Evolutionary conservation across 2,329 filamentous ascomycete genomes (phyloP).

Genomic region (Colletotrichum lentis): DNA sequence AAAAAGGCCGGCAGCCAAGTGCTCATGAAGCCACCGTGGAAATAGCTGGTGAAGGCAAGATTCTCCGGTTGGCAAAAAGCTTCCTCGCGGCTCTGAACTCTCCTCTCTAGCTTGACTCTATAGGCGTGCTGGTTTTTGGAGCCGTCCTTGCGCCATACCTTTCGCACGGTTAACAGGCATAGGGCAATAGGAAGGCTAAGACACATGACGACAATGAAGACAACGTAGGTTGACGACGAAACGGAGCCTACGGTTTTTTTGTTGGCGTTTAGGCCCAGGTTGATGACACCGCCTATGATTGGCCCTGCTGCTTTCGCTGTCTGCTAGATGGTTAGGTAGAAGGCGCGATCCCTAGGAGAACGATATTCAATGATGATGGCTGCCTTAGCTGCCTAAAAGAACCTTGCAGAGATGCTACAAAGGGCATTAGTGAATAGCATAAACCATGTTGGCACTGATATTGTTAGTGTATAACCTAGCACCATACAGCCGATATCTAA

Average conservation of each 20-base stretch:
- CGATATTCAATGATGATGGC: slow-evolving; percentile 66
- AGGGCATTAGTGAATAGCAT: slow-evolving; percentile 67
- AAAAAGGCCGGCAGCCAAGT: slow-evolving; percentile 26
- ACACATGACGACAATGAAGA: slow-evolving; percentile 73
- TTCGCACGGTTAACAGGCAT: slow-evolving; percentile 63
- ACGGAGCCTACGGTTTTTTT: slow-evolving; percentile 65
- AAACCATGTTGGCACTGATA: slow-evolving; percentile 60
- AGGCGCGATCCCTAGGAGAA: background rate
- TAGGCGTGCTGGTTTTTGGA: slow-evolving; percentile 56
- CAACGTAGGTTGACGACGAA: slow-evolving; percentile 69
- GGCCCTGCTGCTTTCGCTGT: slow-evolving; percentile 25
- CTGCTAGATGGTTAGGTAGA: slow-evolving; percentile 24
- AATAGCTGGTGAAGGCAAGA: slow-evolving; percentile 27
- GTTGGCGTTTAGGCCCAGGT: slow-evolving; percentile 68
- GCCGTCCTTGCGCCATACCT: slow-evolving; percentile 70
- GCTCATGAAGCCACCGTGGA: slow-evolving; percentile 27
- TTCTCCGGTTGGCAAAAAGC: slow-evolving; percentile 15
- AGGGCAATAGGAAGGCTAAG: slow-evolving; percentile 67
- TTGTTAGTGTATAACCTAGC: slow-evolving; percentile 25
- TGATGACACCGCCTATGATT: slow-evolving; percentile 71
- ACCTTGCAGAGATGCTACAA: slow-evolving; percentile 52
- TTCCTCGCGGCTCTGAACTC: slow-evolving; percentile 20
- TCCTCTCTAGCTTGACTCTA: slow-evolving; percentile 1
- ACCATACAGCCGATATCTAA: slow-evolving; percentile 23
- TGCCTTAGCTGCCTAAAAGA: slow-evolving; percentile 50